Evolutionary conservation across 2,329 filamentous ascomycete genomes (phyloP).

Genomic region (Aphanocladium album): DNA sequence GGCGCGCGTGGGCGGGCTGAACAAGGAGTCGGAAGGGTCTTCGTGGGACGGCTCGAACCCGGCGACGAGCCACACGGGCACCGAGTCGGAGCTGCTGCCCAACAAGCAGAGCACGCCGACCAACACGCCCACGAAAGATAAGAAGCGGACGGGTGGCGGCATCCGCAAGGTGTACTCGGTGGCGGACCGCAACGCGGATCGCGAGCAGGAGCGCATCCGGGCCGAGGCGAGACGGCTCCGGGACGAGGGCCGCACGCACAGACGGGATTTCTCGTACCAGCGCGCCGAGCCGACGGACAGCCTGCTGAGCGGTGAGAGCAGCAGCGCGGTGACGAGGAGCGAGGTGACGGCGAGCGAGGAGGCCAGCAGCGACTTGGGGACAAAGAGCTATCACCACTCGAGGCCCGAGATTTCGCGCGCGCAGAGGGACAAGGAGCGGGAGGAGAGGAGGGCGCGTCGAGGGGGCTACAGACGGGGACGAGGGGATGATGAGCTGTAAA

Average conservation of each 20-base stretch:
- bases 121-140: conserved; percentile 43
- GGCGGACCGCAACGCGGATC: conserved; percentile 47
- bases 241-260: conserved; percentile 38
- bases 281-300: conserved; percentile 35
- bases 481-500: conserved; percentile 24
- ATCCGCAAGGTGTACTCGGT: conserved; percentile 60
- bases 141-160: conserved; percentile 27
- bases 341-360: conserved; percentile 26
- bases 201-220: conserved; percentile 50
- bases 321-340: conserved; percentile 33
- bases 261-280: conserved; percentile 52
- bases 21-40: conserved; percentile 73
- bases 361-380: conserved; percentile 48
- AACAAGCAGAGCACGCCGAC: conserved; percentile 55
- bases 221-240: conserved; percentile 52
- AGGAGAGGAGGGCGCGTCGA: conserved; percentile 31
- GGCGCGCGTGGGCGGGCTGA: conserved; percentile 83
- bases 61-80: conserved; percentile 58
- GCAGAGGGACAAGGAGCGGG: conserved; percentile 25
- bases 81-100: conserved; percentile 53
- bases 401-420: conserved; percentile 46
- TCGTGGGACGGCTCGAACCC: conserved; percentile 73
- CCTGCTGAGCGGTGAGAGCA: conserved; percentile 24
- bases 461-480: conserved; percentile 31
- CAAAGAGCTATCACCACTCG: conserved; percentile 52